phyloP scores from a whole-genome alignment of 148 eudicot genomes.

The Silene conica region DNA sequence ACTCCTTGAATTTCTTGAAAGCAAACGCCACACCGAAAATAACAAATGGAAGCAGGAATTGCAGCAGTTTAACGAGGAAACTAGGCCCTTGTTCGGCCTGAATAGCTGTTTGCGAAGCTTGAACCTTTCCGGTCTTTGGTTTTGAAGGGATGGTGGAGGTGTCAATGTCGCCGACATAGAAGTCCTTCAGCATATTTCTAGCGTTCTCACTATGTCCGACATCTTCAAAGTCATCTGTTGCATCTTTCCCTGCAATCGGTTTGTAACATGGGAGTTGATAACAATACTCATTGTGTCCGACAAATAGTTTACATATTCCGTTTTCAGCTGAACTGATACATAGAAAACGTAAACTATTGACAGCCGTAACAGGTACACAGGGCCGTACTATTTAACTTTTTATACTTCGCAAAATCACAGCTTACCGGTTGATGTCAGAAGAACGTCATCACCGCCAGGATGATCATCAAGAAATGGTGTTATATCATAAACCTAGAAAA shows the following conservation, averaged over 20 bases:
- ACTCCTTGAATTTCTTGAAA: constrained; percentile 28
- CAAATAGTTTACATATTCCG: no score
- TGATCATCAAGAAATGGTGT: constrained; percentile 1
- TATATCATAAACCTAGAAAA: background rate
- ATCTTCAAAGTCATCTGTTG: constrained; percentile 47
- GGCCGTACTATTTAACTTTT: no score
- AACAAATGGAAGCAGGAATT: constrained; percentile 32
- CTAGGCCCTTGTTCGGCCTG: constrained; percentile 25
- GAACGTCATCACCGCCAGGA: constrained; percentile 5
- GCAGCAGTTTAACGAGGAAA: constrained; percentile 26
- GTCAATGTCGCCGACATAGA: constrained; percentile 33
- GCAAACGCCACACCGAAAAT: constrained; percentile 30
- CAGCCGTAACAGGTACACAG: no score
- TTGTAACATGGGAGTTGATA: background rate
- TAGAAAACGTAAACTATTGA: background rate
- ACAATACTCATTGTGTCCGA: no score
- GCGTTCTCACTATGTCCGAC: constrained; percentile 48
- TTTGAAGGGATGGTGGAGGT: constrained; percentile 28
- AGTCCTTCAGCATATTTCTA: constrained; percentile 32
- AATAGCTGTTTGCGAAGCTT: constrained; percentile 5
- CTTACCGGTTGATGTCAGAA: constrained; percentile 29
- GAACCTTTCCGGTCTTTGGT: background rate
- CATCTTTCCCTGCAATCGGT: constrained; percentile 40
- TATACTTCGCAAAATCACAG: no score
- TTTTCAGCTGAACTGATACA: no score